Evolutionary conservation across 2,329 filamentous ascomycete genomes (phyloP).

Genomic region (Colletotrichum limetticola): DNA sequence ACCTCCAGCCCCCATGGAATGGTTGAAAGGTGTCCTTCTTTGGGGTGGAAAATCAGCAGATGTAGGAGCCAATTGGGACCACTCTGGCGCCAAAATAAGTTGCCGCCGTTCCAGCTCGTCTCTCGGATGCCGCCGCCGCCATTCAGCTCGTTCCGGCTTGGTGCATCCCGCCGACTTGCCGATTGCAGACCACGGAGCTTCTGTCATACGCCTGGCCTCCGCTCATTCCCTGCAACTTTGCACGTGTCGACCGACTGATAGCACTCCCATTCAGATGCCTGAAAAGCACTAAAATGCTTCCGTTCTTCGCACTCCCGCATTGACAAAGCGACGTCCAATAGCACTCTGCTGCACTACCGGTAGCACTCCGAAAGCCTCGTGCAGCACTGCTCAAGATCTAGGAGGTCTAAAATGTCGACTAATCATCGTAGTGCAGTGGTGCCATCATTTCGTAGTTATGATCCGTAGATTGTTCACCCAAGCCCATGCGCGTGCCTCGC

Average conservation of each 20-base stretch:
- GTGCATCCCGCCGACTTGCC: constrained; percentile 31
- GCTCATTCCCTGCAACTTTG: constrained; percentile 18
- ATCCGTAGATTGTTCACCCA: not conserved
- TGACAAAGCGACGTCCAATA: not conserved
- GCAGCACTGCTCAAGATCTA: not conserved
- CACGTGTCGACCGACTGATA: constrained; percentile 3
- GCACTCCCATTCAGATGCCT: not conserved
- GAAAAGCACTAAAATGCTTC: not conserved
- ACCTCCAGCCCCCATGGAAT: not conserved
- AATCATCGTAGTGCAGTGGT: not conserved
- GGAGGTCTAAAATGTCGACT: not conserved
- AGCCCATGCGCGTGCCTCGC: not conserved
- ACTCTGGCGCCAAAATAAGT: constrained; percentile 27
- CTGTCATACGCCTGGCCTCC: constrained; percentile 21
- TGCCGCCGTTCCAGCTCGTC: constrained; percentile 29
- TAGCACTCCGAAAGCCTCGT: not conserved
- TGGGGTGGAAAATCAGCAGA: constrained; percentile 37
- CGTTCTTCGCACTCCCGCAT: not conserved
- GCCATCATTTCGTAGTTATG: not conserved
- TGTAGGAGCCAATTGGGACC: constrained; percentile 30
- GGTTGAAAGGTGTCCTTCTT: constrained; percentile 36
- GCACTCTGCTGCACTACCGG: not conserved
- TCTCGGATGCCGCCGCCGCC: constrained; percentile 31
- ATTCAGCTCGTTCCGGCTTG: constrained; percentile 31
- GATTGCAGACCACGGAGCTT: constrained; percentile 23